Conservation (phyloP, 495 filamentous ascomycete species). For the Trichoderma reesei region DNA sequence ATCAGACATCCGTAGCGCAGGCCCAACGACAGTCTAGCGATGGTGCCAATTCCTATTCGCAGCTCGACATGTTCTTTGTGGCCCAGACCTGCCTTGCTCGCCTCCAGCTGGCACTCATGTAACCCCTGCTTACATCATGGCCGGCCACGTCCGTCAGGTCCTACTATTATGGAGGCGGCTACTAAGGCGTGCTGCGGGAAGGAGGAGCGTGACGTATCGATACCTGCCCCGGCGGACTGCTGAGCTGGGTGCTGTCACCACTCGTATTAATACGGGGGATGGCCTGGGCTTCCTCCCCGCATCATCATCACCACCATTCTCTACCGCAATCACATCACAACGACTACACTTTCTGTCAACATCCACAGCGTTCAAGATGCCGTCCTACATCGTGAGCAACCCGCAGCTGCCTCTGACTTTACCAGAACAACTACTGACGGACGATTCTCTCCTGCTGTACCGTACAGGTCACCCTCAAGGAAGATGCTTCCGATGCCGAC, state of each 20-base stretch:
- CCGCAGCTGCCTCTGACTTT: conserved; percentile 6
- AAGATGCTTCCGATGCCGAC: conserved; percentile 47
- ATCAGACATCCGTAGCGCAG: not conserved
- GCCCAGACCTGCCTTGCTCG: too few relatives aligned
- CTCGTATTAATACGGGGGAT: not conserved
- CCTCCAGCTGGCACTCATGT: too few relatives aligned
- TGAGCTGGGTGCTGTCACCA: not conserved
- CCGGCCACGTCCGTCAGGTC: not conserved
- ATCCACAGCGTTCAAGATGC: conserved; percentile 42
- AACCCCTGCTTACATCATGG: not conserved
- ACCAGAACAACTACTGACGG: not conserved
- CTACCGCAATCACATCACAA: not conserved
- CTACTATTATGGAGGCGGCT: not conserved
- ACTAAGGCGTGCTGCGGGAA: not conserved
- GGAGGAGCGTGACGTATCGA: not conserved
- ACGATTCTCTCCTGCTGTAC: not conserved
- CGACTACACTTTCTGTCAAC: not conserved
- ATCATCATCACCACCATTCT: not conserved
- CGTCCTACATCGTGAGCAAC: conserved; percentile 56
- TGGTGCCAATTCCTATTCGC: not conserved
- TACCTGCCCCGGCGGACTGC: too few relatives aligned
- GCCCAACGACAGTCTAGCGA: not conserved
- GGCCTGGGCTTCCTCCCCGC: not conserved
- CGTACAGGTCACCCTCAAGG: conserved; percentile 70
- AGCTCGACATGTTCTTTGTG: too few relatives aligned